These are phyloP conservation scores for Cicer pinnatifidum DNA, from an alignment of 306 rosid species.

Conservation along the genomic window DNA sequence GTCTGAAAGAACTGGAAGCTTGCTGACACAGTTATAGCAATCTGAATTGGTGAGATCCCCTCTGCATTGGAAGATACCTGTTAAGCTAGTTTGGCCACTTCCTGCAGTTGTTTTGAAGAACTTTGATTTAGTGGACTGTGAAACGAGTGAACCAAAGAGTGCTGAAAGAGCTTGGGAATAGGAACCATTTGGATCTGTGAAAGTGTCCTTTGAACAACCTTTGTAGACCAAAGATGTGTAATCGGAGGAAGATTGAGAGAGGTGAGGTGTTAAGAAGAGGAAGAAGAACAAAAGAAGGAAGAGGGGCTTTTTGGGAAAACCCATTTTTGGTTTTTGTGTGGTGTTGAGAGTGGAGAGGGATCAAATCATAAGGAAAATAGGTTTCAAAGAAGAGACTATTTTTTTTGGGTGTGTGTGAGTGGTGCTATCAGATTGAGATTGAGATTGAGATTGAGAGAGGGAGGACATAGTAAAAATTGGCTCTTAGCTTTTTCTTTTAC, in stretches of 20 bases:
- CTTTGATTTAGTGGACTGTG: conserved; percentile 74
- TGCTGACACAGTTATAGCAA: conserved; percentile 84
- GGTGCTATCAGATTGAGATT: conserved; percentile 36
- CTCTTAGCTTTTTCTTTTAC: too few species aligned
- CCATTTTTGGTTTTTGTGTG: conserved; percentile 58
- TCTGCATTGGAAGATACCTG: conserved; percentile 92
- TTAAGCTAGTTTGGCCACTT: conserved; percentile 65
- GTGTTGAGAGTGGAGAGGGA: conserved; percentile 39
- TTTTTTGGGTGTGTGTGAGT: neutral
- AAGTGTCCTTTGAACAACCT: conserved; percentile 83
- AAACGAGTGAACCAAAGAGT: conserved; percentile 70
- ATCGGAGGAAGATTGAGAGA: conserved; percentile 63
- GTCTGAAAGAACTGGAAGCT: conserved; percentile 63
- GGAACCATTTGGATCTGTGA: conserved; percentile 85
- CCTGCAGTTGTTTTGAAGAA: conserved; percentile 78
- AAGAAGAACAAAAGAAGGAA: conserved; percentile 49
- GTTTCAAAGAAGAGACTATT: conserved; percentile 4
- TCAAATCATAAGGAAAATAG: conserved; percentile 56
- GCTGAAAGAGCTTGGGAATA: conserved; percentile 86
- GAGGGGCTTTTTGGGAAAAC: conserved; percentile 50
- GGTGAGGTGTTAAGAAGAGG: conserved; percentile 34
- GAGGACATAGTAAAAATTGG: neutral
- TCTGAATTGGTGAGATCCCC: conserved; percentile 84
- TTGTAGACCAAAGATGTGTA: conserved; percentile 75
- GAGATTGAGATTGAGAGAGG: conserved; percentile 9